A percentile compares a stretch with the other conserved stretches of the same genome.
Evolutionary conservation across 176 grass and related monocot species (phyloP).

Genomic region (Melocanna baccifera): DNA sequence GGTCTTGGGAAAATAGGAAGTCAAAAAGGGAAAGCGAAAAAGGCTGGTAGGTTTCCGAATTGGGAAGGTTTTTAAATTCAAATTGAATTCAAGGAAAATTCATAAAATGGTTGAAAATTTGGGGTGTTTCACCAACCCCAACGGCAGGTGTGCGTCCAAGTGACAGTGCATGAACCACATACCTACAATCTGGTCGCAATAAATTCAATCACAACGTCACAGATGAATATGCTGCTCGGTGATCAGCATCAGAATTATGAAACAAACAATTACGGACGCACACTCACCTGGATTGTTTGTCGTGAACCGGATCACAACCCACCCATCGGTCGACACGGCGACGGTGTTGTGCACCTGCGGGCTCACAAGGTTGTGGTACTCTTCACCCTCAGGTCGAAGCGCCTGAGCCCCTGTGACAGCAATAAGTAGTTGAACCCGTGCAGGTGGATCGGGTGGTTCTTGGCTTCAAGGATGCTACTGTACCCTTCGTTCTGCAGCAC

Average conservation of each 20-base stretch:
- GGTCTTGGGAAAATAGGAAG: too few species aligned
- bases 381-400: slow-evolving; percentile 18
- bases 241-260: neutral
- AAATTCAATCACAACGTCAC: neutral
- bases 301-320: slow-evolving; percentile 72
- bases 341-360: slow-evolving; percentile 64
- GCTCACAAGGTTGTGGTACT: slow-evolving; percentile 64
- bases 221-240: neutral
- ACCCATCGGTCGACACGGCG: slow-evolving; percentile 54
- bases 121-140: slow-evolving; percentile 54
- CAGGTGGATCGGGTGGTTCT: slow-evolving; percentile 89
- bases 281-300: slow-evolving; percentile 78
- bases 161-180: slow-evolving; percentile 82
- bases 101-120: too few species aligned
- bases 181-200: neutral
- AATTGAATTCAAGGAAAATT: too few species aligned
- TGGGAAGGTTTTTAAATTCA: too few species aligned
- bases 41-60: too few species aligned
- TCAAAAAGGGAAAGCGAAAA: too few species aligned
- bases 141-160: slow-evolving; percentile 41
- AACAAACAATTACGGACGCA: neutral
- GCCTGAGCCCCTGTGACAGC: slow-evolving; percentile 60
- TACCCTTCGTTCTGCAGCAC: slow-evolving; percentile 57
- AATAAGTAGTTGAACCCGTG: slow-evolving; percentile 87
- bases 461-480: neutral